These are phyloP conservation scores for Verbascum thapsus DNA, from an alignment of 257 asterid species.

Conservation along the genomic window DNA sequence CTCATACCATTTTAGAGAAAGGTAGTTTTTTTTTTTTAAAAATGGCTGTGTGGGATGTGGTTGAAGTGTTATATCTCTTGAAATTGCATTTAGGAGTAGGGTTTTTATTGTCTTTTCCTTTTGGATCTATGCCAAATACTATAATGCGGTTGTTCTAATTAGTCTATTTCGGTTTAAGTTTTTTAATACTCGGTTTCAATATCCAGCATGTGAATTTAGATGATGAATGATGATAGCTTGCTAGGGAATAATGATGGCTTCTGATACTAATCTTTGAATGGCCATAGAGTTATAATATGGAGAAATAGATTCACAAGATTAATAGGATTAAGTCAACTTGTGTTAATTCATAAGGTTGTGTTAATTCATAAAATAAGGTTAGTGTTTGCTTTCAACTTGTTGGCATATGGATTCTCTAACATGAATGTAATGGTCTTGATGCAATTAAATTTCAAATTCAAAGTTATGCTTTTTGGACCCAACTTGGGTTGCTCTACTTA, in stretches of 20 bases:
- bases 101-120: slow-evolving; percentile 2
- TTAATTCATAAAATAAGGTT: too few relatives aligned
- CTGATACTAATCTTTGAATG: neutral
- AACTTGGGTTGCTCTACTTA: too few relatives aligned
- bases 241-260: slow-evolving; percentile 1
- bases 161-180: neutral
- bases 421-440: too few relatives aligned
- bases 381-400: too few relatives aligned
- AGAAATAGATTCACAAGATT: neutral
- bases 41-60: neutral
- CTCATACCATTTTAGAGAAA: slow-evolving; percentile 85
- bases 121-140: neutral
- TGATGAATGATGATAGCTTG: slow-evolving; percentile 1
- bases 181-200: neutral
- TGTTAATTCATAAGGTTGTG: too few relatives aligned
- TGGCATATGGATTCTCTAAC: too few relatives aligned
- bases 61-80: slow-evolving; percentile 9
- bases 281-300: slow-evolving; percentile 6
- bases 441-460: too few relatives aligned
- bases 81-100: slow-evolving; percentile 15
- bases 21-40: slow-evolving; percentile 41
- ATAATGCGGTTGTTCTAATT: slow-evolving; percentile 1
- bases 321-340: neutral
- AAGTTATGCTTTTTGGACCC: too few relatives aligned
- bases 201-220: slow-evolving; percentile 7